Conservation (phyloP, 2,329 filamentous ascomycete species). For the Pseudocercospora pini-densiflorae region DNA sequence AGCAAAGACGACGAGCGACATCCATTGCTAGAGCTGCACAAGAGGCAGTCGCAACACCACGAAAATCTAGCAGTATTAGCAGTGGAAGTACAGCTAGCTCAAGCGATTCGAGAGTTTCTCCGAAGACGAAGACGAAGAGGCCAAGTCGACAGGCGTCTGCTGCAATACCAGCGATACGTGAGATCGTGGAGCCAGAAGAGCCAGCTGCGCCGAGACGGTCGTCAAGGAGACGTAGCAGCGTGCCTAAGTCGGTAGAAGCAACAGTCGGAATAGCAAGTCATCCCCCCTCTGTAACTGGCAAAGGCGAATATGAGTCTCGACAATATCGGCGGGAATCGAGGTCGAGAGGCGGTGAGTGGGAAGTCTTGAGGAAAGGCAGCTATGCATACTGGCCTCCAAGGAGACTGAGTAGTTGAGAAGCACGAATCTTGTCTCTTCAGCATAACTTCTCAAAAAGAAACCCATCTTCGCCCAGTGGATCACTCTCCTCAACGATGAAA, state of each 20-base stretch:
- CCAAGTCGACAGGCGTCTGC: neutral
- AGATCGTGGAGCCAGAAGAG: neutral
- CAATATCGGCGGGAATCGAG: slow-evolving; percentile 12
- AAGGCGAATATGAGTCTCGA: slow-evolving; percentile 13
- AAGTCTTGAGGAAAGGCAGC: slow-evolving; percentile 5
- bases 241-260: neutral
- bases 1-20: neutral
- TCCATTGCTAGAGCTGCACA: neutral
- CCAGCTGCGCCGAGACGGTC: neutral
- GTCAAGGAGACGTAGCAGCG: neutral
- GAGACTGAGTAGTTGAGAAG: neutral
- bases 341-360: slow-evolving; percentile 1
- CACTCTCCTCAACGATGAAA: slow-evolving; percentile 22
- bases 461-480: slow-evolving; percentile 18
- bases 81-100: neutral
- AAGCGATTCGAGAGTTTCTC: neutral
- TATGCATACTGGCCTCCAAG: slow-evolving; percentile 21
- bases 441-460: slow-evolving; percentile 22
- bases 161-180: neutral
- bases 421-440: neutral
- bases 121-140: neutral
- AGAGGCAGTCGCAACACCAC: neutral
- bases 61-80: neutral
- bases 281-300: neutral
- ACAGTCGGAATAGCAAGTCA: neutral